Percentiles rank a stretch among this genome's conserved stretches.
phyloP scores from a whole-genome alignment of 768 basidiomycete genomes.

The Lentinula sp. region DNA sequence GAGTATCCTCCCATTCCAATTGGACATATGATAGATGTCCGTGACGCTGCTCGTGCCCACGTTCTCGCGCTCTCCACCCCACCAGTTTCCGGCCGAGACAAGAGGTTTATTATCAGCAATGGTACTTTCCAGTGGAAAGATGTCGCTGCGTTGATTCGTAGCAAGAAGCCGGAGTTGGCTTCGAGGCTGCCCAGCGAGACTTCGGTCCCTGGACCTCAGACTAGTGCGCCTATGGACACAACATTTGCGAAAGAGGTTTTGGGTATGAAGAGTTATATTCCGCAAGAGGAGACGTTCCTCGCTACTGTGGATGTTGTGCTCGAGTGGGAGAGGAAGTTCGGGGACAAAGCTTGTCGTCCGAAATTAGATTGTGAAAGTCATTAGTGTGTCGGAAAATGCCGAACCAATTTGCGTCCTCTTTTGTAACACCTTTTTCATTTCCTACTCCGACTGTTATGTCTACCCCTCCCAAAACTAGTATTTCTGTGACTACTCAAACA shows the following conservation, averaged over 20 bases:
- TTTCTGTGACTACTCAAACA: too few species aligned
- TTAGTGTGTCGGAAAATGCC: too few species aligned
- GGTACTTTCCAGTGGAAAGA: slow-evolving; percentile 5
- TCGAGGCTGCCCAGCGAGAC: slow-evolving; percentile 2
- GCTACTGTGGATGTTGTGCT: slow-evolving; percentile 2
- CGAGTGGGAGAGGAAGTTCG: slow-evolving; percentile 7
- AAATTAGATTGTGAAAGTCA: background rate
- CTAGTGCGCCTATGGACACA: slow-evolving; percentile 6
- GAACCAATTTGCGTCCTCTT: too few species aligned
- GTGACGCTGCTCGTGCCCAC: slow-evolving; percentile 11
- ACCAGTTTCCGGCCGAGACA: background rate
- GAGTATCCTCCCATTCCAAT: slow-evolving; percentile 5
- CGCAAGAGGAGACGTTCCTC: slow-evolving; percentile 4
- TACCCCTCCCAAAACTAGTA: too few species aligned
- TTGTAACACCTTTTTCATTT: too few species aligned
- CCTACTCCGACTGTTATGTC: too few species aligned
- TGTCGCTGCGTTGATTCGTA: background rate
- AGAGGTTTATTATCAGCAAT: slow-evolving; percentile 4
- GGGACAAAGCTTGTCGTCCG: background rate
- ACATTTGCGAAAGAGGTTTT: slow-evolving; percentile 1
- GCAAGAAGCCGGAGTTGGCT: slow-evolving; percentile 5
- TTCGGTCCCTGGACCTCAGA: background rate
- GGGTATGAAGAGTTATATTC: slow-evolving; percentile 7
- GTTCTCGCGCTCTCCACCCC: slow-evolving; percentile 9
- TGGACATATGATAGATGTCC: slow-evolving; percentile 10